These are phyloP conservation scores for Glaciozyma antarctica DNA, from an alignment of 768 basidiomycete genomes.

Conservation along the genomic window DNA sequence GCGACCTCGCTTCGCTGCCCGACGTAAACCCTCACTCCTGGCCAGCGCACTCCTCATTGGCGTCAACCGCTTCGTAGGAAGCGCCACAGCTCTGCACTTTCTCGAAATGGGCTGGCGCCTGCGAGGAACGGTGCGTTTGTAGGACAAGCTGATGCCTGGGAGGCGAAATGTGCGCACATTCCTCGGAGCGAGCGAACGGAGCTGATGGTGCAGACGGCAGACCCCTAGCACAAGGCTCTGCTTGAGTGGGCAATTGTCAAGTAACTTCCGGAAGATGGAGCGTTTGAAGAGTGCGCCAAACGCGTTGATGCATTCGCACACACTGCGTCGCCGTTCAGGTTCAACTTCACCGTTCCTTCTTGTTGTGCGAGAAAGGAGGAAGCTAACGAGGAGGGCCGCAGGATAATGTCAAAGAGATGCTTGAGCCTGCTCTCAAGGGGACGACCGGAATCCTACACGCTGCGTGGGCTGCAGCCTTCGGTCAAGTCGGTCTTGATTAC, in stretches of 20 bases:
- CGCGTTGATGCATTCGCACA: constrained; percentile 16
- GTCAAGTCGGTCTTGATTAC: constrained; percentile 20
- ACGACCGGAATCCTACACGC: constrained; percentile 8
- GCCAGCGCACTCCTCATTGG: constrained; percentile 6
- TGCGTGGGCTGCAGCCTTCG: background rate
- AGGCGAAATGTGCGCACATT: background rate
- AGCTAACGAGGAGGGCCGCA: background rate
- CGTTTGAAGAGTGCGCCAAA: constrained; percentile 17
- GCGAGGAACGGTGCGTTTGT: constrained; percentile 4
- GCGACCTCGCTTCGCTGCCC: too few relatives aligned
- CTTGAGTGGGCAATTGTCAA: constrained; percentile 14
- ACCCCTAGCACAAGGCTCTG: constrained; percentile 1
- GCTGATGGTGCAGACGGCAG: background rate
- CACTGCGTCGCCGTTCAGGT: constrained; percentile 1
- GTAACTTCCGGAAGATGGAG: constrained; percentile 2
- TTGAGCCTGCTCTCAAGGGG: constrained; percentile 15
- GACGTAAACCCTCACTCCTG: too few relatives aligned
- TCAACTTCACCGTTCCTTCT: background rate
- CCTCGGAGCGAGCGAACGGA: fast-evolving
- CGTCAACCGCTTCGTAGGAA: constrained; percentile 6
- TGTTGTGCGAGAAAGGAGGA: too few relatives aligned
- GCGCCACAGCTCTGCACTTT: background rate
- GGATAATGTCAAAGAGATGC: constrained; percentile 12
- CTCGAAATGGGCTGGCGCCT: constrained; percentile 10
- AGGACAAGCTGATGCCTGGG: constrained; percentile 14